Base-by-base conservation (phyloP, 2,329 filamentous ascomycete species). In the Penicillium glabrum region DNA sequence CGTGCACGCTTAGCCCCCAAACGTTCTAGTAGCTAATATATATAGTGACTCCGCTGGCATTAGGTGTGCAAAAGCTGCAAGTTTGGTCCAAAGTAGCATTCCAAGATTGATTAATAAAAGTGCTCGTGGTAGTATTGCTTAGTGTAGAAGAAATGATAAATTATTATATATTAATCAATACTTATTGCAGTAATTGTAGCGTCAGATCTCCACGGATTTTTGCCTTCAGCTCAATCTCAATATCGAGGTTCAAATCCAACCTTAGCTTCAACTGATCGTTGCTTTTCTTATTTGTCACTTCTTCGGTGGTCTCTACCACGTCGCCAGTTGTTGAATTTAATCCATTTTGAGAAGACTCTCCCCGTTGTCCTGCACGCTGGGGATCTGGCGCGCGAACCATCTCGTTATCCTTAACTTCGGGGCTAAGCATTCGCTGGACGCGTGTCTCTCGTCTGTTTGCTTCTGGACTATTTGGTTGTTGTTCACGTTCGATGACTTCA, bases 131-230 rank as follows among this genome's bases (percentile, higher is more conserved):
- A 14, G 14, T 31, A 0, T 5, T 31, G 29, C 27, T 29, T 29
- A 10, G 5, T 13, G 11, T 13, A 13, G 13, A 14, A 14, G 1
- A 14, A 31, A 4, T 14, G 29, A 14, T 10, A 5, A 14, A 31
- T 39, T 11, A 39, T 10, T 39, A 3, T 39, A 39, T 19, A 5
- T 9, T 7, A 39, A 19, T 8, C 16, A 39, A 10, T 9, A 11
- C 2, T 39, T 19, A 39, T 39, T 39, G 35, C 39, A 57, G 39
- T 46, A 57, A 29, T 53, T 54, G 50, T 24, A 58, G 16, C 10
- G 56, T 58, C 11, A 58, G 4, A 47, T 58, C 56, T 11, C 56
- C 56, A 19, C 48, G 43, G 10, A 58, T 58, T 26, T 58, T 58
- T 13, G 56, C 56, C 41, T 58, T 58, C 23, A 58, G 24, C 37